Evolutionary conservation across 371 early-diverging fungal genomes (phyloP), one percentile per base, ranked within the genome.

Genomic region (Chytridium lagenaria): DNA sequence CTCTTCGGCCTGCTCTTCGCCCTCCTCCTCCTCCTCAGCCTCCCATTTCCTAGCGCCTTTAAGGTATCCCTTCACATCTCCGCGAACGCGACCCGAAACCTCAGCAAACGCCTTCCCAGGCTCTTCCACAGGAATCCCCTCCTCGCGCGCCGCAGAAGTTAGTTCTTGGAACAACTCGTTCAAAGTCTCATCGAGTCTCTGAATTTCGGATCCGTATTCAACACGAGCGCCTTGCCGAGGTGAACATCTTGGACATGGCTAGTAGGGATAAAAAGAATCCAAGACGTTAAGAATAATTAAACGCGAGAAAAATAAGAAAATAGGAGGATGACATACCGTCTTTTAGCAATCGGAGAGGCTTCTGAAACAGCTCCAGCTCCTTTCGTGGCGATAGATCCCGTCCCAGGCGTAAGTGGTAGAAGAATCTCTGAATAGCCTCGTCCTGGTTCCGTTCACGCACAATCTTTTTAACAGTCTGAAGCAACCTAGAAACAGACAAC

Each of bases 341-440:
- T 19, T 23, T 19, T 55, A n/a, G 57, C 57, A 7, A 55, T 55
- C 16, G 10, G 57, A 44, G 44, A 44, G 44, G 12, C 19, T 44
- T 7, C 44, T 7, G 44, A 44, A 19, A 19, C 44, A 26, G 55
- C 26, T 10, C 26, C 55, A 22, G n/a, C 26, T 23, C 12, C 61
- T 36, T 61, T 3, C 30, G 36, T 33, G 12, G 61, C 61, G 34
- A 37, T 37, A 33, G 61, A 34, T 3, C 19, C 2, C 2, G 61
- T 61, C 19, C 61, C 30, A 61, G 3, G 12, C 61, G 61, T 34
- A 61, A 33, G 50, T 90, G 89, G 74, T 86, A 87, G 55, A 88
- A 78, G 61, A 89, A 84, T 37, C 85, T 81, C 66, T 90, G 91
- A 59, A 89, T 85, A 23, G 86, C 71, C 63, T 89, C 89, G 40